Conservation (phyloP, 192 early-diverging fungal species). For the Backusella westeae region DNA sequence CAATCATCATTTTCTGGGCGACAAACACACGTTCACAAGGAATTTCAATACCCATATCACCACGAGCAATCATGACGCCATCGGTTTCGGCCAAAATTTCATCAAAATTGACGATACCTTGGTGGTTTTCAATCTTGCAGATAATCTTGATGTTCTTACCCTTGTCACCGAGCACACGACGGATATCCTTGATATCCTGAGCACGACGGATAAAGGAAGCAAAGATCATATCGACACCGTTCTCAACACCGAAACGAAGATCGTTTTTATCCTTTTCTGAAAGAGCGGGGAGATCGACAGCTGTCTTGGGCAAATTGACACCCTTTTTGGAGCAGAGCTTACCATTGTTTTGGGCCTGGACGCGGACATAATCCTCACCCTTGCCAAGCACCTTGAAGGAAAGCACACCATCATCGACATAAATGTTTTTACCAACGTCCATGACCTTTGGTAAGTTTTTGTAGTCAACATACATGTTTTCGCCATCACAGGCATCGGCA, state of each 20-base stretch:
- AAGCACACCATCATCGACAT: constrained; percentile 91
- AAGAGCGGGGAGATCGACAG: constrained; percentile 86
- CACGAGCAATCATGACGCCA: constrained; percentile 95
- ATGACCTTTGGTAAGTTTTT: constrained; percentile 71
- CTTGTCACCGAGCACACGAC: constrained; percentile 70
- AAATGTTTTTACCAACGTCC: constrained; percentile 65
- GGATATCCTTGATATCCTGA: constrained; percentile 86
- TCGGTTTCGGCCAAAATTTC: constrained; percentile 89
- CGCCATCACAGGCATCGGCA: constrained; percentile 49
- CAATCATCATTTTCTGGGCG: constrained; percentile 95
- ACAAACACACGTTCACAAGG: constrained; percentile 87
- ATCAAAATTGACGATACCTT: constrained; percentile 94
- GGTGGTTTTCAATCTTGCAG: constrained; percentile 92
- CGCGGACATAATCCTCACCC: constrained; percentile 48
- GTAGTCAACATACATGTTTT: constrained; percentile 74
- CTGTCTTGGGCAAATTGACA: constrained; percentile 85
- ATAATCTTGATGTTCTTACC: constrained; percentile 91
- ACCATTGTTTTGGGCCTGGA: constrained; percentile 74
- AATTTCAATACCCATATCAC: constrained; percentile 93
- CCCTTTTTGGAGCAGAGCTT: constrained; percentile 86
- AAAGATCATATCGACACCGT: constrained; percentile 90
- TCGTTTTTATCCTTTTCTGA: constrained; percentile 88
- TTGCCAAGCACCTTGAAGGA: constrained; percentile 87
- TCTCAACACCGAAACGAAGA: constrained; percentile 83
- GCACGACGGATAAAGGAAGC: constrained; percentile 92